A percentile compares a stretch with the other conserved stretches of the same genome.
Conservation (phyloP, 179 eudicot genomes). For the Beta lomatogona region DNA sequence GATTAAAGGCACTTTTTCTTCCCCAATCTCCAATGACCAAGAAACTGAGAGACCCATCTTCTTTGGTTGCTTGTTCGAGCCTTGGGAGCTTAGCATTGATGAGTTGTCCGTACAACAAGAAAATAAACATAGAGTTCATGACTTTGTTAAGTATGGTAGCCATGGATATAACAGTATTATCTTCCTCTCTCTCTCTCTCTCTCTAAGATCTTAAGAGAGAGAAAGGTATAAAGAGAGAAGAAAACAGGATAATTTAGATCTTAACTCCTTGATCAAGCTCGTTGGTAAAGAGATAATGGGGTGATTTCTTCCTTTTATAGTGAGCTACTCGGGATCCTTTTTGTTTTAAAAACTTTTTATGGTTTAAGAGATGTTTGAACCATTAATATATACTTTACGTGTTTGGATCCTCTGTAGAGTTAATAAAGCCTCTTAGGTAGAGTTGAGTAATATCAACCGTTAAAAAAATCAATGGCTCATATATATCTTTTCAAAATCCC, state of each 20-base stretch:
- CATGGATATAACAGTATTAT: not conserved
- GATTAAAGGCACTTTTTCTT: constrained; percentile 58
- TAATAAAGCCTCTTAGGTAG: no score
- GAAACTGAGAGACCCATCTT: constrained; percentile 55
- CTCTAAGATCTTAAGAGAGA: constrained; percentile 2
- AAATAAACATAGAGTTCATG: not conserved
- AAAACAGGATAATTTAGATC: not conserved
- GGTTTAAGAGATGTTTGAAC: no score
- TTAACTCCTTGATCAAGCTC: no score
- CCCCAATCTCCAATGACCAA: constrained; percentile 91
- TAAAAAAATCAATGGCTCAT: no score
- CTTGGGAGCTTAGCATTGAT: constrained; percentile 43
- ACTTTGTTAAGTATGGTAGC: not conserved
- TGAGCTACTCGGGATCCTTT: not conserved
- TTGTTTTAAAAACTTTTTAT: no score
- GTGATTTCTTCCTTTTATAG: not conserved
- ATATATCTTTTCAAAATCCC: no score
- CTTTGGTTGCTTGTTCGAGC: constrained; percentile 44
- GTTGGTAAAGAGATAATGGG: not conserved
- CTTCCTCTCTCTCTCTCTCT: not conserved
- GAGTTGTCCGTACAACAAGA: not conserved
- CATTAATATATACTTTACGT: no score
- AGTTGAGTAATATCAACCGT: no score
- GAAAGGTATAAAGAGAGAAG: not conserved
- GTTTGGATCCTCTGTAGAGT: no score